Evolutionary conservation across 192 early-diverging fungal species (phyloP), one percentile per base, ranked within the genome.

Genomic region (Cetraspora pellucida): DNA sequence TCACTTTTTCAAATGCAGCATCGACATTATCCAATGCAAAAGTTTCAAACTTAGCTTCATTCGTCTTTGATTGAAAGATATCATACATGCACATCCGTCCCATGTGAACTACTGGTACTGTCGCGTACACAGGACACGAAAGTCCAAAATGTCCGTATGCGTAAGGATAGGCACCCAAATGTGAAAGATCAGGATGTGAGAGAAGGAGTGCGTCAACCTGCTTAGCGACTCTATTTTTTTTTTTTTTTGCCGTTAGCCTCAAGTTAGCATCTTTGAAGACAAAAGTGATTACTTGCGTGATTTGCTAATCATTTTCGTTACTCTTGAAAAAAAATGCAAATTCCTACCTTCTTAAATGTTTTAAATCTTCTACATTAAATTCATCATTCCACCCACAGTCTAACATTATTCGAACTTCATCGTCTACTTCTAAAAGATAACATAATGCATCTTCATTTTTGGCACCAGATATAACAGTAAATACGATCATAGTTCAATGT

Each of bases 361-460:
- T 79, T 23, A 96, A 82, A 37, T 88, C 88, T 23, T 93, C 90
- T 21, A 87, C 84, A 61, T 96, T 85, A 76, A 96, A 94, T 47
- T 79, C 81, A 78, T 92, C 92, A 61, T 89, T 89, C 91, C 93
- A 95, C 21, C 96, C 97, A 86, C 97, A 99, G 82, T 99, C 97
- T 21, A 99, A 85, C 47, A 99, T 79, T 57, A 99, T 90, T 70
- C 92, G 93, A n/a, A 92, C 94, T 78, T 93, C 88, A 79, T 95
- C 94, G 68, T 95, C 95, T 31, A 98, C 90, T 81, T 97, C 94
- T 61, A 99, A 85, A 75, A 99, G 77, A 79, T 97, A 98, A 80
- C 95, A 96, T 49, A 96, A 87, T 0, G 93, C 89, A 70, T 93
- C 93, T 80, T 94, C 93, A 69, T 87, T 91, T 73, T 91, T 91